Evolutionary conservation across 768 basidiomycete species (phyloP).

Genomic region (Auricularia sp.): DNA sequence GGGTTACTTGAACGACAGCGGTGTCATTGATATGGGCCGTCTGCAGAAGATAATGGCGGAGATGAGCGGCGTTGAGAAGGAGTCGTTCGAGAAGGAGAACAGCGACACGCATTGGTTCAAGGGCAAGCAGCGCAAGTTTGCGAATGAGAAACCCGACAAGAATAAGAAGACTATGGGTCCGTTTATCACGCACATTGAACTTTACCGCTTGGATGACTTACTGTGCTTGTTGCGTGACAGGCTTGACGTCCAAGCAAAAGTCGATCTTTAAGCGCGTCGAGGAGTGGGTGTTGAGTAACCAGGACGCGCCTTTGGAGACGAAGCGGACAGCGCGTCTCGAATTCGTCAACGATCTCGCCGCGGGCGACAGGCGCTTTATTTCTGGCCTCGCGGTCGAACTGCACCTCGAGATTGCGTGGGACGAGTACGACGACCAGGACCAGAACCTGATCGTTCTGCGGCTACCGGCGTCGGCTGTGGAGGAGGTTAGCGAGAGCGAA

Average conservation of each 20-base stretch:
- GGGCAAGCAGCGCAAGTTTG: slow-evolving; percentile 75
- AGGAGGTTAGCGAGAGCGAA: slow-evolving; percentile 15
- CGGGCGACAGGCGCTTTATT: slow-evolving; percentile 75
- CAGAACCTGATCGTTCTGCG: slow-evolving; percentile 64
- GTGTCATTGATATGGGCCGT: slow-evolving; percentile 67
- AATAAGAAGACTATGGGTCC: slow-evolving; percentile 53
- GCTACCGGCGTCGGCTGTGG: slow-evolving; percentile 36
- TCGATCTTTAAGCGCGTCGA: slow-evolving; percentile 72
- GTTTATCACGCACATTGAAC: slow-evolving; percentile 14
- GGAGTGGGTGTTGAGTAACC: slow-evolving; percentile 51
- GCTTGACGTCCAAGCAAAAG: slow-evolving; percentile 65
- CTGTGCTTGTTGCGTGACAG: slow-evolving; percentile 22
- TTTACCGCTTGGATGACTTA: neutral
- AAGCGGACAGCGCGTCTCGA: slow-evolving; percentile 36
- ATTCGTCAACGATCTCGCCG: slow-evolving; percentile 71
- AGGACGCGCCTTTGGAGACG: slow-evolving; percentile 25
- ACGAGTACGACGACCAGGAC: slow-evolving; percentile 82
- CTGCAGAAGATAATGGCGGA: slow-evolving; percentile 83
- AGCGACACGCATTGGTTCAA: slow-evolving; percentile 89
- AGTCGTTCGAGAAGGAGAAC: slow-evolving; percentile 86
- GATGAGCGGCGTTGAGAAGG: slow-evolving; percentile 79
- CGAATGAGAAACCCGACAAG: slow-evolving; percentile 49
- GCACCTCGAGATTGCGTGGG: slow-evolving; percentile 78
- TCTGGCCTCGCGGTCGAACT: slow-evolving; percentile 64
- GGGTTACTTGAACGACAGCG: slow-evolving; percentile 89